Evolutionary conservation across 78 protist genomes (phyloP), one percentile per base, ranked within the genome.

Genomic region (Chrysochromulina tobinii): DNA sequence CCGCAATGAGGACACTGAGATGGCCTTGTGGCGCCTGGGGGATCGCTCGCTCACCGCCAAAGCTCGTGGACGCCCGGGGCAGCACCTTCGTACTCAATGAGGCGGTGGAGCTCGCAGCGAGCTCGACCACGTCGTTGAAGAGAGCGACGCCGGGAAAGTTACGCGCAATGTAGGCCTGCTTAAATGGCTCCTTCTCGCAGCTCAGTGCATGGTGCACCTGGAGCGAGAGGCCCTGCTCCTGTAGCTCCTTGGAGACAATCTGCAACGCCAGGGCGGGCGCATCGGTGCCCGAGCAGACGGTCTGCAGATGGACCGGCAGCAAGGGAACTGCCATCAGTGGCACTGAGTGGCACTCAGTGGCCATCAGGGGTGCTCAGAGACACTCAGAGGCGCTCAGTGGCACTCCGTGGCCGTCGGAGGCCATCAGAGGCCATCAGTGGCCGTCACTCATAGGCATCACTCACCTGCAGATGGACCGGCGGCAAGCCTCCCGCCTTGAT

Each of bases 201-300:
- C 79, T 69, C 79, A 69, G 21, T 6, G 3, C 79, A 51, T 69
- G 79, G 7, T 59, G 23, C 23, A 59, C 7, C 7, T 7, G 12
- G 64, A 59, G 12, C 7, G 7, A 14, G 7, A 59, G 7, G 64
- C 64, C 64, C 7, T 12, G 64, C 14, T 12, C 23, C 79, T 6
- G 12, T 8, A 5, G 55, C 38, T n/a, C 4, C 3, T 69, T 9
- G 23, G 7, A 9, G 51, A 11, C 51, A 0, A 23, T 18, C 11
- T 8, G 50, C 38, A 69, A 4, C 50, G 79, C 79, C 15, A 69
- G 5, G 50, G 51, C 79, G n/a, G 79, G 79, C 79, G 79, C 38
- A 17, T 69, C 79, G 51, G 79, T 69, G 79, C 79, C 79, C 12
- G 79, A 69, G 79, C 79, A 69, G 53, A 27, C 79, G 50, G 79